Evolutionary conservation across 768 basidiomycete species (phyloP).

Genomic region (Myochromella boudieri): DNA sequence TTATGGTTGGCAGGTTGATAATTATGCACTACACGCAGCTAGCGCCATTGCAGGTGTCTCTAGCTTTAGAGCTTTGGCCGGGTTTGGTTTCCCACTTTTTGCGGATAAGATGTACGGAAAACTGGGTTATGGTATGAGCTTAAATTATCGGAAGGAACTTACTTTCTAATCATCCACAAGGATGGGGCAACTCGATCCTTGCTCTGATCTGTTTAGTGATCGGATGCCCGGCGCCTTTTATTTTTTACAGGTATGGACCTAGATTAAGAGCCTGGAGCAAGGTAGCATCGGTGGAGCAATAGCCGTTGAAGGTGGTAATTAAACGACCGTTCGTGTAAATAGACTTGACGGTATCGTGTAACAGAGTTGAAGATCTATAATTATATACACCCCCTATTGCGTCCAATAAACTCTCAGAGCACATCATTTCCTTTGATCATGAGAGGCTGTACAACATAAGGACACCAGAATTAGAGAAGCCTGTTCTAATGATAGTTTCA

Average conservation of each 20-base stretch:
- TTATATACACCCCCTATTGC: too few relatives aligned
- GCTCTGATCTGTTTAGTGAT: conserved; percentile 50
- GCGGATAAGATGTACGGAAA: conserved; percentile 54
- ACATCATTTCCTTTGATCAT: too few relatives aligned
- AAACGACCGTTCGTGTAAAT: background rate
- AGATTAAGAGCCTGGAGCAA: conserved; percentile 36
- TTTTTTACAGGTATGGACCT: conserved; percentile 40
- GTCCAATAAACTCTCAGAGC: too few relatives aligned
- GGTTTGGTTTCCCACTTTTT: conserved; percentile 66
- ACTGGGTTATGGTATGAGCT: conserved; percentile 41
- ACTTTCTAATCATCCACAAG: conserved; percentile 24
- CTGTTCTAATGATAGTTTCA: too few relatives aligned
- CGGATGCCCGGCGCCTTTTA: conserved; percentile 49
- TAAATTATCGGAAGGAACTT: background rate
- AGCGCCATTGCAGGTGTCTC: conserved; percentile 57
- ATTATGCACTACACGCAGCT: conserved; percentile 74
- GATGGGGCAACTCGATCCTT: conserved; percentile 57
- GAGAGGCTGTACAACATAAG: too few relatives aligned
- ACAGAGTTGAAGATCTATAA: too few relatives aligned
- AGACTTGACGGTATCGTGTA: too few relatives aligned
- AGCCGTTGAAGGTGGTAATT: conserved; percentile 1
- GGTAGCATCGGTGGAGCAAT: conserved; percentile 31
- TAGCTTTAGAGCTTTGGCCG: conserved; percentile 55
- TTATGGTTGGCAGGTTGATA: conserved; percentile 62
- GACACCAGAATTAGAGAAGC: too few relatives aligned